These are phyloP conservation scores for Metarhizium guizhouense DNA, from an alignment of 2,329 filamentous ascomycete genomes.

Conservation along the genomic window DNA sequence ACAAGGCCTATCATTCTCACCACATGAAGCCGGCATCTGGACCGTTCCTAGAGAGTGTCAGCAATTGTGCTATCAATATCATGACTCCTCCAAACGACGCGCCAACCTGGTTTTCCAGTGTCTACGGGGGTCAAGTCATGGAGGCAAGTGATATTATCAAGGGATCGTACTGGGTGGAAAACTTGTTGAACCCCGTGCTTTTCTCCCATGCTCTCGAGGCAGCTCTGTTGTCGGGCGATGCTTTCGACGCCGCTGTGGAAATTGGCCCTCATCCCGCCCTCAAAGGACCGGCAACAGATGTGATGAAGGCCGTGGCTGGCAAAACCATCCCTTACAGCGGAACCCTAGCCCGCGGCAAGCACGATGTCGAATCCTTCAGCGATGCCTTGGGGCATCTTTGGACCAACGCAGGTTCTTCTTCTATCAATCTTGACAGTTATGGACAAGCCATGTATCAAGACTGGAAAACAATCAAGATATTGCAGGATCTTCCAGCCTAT, in stretches of 20 bases:
- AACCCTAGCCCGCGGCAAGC: background rate
- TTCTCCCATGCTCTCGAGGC: constrained; percentile 9
- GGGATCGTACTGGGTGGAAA: constrained; percentile 6
- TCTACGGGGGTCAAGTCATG: background rate
- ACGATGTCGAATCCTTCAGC: background rate
- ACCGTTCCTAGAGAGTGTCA: constrained; percentile 4
- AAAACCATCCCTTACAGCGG: background rate
- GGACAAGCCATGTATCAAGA: background rate
- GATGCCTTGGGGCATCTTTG: background rate
- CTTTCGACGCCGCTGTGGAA: constrained; percentile 16
- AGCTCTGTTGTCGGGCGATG: no score
- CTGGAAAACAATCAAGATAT: background rate
- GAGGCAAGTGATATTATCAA: background rate
- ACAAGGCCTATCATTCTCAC: constrained; percentile 32
- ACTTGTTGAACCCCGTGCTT: constrained; percentile 12
- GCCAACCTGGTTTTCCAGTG: background rate
- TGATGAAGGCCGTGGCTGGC: background rate
- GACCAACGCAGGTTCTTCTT: background rate
- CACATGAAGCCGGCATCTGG: constrained; percentile 22
- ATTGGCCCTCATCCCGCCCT: constrained; percentile 31
- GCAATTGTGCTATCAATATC: background rate
- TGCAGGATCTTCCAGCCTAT: background rate
- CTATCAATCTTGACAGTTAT: background rate
- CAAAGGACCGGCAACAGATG: constrained; percentile 21
- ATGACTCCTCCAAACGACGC: background rate